Evolutionary conservation across 106 monocot species (phyloP).

Genomic region (Dioscorea alata): DNA sequence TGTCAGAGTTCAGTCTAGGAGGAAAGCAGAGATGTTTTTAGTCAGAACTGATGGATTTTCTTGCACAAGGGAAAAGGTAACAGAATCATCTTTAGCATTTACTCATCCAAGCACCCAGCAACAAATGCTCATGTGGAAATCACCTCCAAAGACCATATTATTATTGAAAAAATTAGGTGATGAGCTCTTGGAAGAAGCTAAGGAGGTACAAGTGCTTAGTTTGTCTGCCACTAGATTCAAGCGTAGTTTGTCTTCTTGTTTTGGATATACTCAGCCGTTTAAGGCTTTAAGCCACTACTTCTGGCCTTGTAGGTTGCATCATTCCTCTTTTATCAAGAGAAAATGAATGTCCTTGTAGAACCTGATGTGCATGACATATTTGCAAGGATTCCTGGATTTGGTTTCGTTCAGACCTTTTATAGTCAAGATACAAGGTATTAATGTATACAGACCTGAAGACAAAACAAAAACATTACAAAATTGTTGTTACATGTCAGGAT

Average conservation of each 20-base stretch:
- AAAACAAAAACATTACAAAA: too few species aligned
- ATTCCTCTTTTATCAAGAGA: constrained; percentile 84
- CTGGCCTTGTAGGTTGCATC: constrained; percentile 67
- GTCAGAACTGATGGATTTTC: constrained; percentile 96
- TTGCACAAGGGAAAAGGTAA: constrained; percentile 94
- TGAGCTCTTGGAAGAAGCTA: constrained; percentile 98
- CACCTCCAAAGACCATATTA: constrained; percentile 88
- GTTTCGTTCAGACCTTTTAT: constrained; percentile 97
- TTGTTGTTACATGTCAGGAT: too few species aligned
- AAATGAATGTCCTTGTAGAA: constrained; percentile 97
- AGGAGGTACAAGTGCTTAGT: constrained; percentile 43
- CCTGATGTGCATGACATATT: constrained; percentile 97
- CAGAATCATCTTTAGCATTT: constrained; percentile 97
- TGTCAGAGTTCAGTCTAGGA: constrained; percentile 94
- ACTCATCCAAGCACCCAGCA: constrained; percentile 99
- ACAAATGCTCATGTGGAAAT: constrained; percentile 99
- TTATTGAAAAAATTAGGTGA: constrained; percentile 84
- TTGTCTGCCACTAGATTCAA: neutral
- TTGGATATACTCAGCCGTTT: constrained; percentile 7
- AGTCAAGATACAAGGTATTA: constrained; percentile 89
- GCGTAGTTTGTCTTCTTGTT: too few species aligned
- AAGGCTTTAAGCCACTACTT: constrained; percentile 17
- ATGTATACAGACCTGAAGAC: too few species aligned
- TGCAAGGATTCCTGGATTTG: constrained; percentile 97
- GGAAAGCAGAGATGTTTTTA: constrained; percentile 96